A percentile compares a stretch with the other conserved stretches of the same genome.
phyloP scores from a whole-genome alignment of 805 yeast genomes.

The Metschnikowia baotianmanensis region DNA sequence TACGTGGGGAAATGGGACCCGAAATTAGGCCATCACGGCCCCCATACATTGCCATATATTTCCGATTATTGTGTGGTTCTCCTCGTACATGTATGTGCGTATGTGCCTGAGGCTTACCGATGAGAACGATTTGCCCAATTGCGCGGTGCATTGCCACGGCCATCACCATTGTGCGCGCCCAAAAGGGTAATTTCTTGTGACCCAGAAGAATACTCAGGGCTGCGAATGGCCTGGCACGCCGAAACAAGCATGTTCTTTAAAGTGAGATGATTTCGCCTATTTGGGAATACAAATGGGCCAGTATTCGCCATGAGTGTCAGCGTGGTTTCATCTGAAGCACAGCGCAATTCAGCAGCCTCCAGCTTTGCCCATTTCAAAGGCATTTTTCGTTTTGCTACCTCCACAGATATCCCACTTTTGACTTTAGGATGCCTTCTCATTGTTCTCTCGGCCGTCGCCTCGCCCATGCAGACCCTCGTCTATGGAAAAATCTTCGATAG shows the following conservation, averaged over 20 bases:
- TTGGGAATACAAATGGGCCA: slow-evolving; percentile 2
- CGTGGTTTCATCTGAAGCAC: neutral
- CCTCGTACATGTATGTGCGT: neutral
- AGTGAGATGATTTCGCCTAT: slow-evolving; percentile 7
- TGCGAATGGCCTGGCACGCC: too few relatives aligned
- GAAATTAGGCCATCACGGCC: neutral
- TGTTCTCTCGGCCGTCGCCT: slow-evolving; percentile 50
- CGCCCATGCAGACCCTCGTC: slow-evolving; percentile 61
- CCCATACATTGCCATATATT: too few relatives aligned
- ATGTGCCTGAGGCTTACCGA: too few relatives aligned
- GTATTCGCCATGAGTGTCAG: neutral
- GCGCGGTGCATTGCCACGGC: slow-evolving; percentile 5
- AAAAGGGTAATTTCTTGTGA: slow-evolving; percentile 13
- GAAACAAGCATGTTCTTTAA: slow-evolving; percentile 4
- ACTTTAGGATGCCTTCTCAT: slow-evolving; percentile 33
- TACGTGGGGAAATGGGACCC: neutral
- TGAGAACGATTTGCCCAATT: slow-evolving; percentile 5
- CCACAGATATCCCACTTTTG: slow-evolving; percentile 12
- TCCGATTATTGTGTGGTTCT: neutral
- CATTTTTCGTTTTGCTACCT: slow-evolving; percentile 14
- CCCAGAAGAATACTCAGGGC: slow-evolving; percentile 2
- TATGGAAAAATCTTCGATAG: slow-evolving; percentile 60
- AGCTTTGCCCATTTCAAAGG: slow-evolving; percentile 2
- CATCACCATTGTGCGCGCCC: slow-evolving; percentile 14
- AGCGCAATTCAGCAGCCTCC: neutral